These are phyloP conservation scores for Dinochytrium kinnereticum DNA, from an alignment of 371 early-diverging fungal species.

Conservation along the genomic window DNA sequence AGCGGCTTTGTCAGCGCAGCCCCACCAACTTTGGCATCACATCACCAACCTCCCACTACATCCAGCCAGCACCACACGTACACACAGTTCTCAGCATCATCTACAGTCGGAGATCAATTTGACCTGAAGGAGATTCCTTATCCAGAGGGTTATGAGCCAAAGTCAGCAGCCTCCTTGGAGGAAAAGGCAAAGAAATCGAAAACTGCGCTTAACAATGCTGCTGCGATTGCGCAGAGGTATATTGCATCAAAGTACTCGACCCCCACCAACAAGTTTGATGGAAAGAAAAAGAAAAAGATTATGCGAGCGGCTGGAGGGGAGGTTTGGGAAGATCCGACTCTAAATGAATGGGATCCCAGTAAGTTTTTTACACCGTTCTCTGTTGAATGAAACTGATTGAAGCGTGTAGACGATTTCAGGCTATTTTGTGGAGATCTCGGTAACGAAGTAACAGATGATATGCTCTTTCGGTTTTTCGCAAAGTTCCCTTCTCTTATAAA, in stretches of 20 bases:
- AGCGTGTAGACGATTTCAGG: constrained; percentile 74
- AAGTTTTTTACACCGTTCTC: constrained; percentile 34
- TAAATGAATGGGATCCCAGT: constrained; percentile 89
- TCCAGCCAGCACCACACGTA: not conserved
- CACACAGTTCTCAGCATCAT: not conserved
- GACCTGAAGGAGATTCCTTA: constrained; percentile 34
- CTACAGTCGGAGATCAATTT: not conserved
- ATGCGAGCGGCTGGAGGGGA: constrained; percentile 90
- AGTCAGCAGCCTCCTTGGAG: constrained; percentile 20
- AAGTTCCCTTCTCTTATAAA: constrained; percentile 79
- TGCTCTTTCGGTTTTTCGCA: constrained; percentile 75
- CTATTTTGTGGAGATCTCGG: constrained; percentile 89
- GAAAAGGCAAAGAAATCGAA: constrained; percentile 18
- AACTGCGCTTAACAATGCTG: constrained; percentile 3
- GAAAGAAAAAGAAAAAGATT: constrained; percentile 64
- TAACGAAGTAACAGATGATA: constrained; percentile 84
- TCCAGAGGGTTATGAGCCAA: constrained; percentile 47
- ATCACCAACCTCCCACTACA: too few species aligned
- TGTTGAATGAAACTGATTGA: not conserved
- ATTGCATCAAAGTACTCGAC: constrained; percentile 17
- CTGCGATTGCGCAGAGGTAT: not conserved
- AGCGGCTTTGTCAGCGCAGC: constrained; percentile 10
- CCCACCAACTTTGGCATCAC: not conserved
- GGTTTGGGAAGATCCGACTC: constrained; percentile 91
- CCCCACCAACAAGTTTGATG: constrained; percentile 10